Conservation (phyloP, 2,329 filamentous ascomycete genomes). For the Sphaerostilbella broomeana region DNA sequence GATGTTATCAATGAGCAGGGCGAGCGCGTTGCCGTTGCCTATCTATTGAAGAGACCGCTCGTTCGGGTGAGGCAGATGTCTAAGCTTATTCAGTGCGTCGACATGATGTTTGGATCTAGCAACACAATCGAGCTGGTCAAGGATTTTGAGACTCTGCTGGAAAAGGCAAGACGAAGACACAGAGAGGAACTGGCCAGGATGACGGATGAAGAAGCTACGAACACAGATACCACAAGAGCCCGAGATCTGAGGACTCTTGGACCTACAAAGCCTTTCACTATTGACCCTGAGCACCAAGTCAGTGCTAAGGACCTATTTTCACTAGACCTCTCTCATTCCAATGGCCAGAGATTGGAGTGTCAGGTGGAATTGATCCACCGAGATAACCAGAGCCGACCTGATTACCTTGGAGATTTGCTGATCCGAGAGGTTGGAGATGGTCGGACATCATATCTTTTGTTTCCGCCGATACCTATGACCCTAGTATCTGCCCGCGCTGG, state of each 20-base stretch:
- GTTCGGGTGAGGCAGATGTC: constrained; percentile 81
- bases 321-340: constrained; percentile 79
- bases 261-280: constrained; percentile 59
- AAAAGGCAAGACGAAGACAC: constrained; percentile 62
- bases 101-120: constrained; percentile 46
- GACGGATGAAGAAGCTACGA: constrained; percentile 77
- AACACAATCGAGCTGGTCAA: constrained; percentile 34
- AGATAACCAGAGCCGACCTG: constrained; percentile 64
- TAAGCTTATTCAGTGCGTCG: constrained; percentile 70
- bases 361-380: constrained; percentile 80
- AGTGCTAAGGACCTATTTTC: constrained; percentile 86
- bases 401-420: constrained; percentile 73
- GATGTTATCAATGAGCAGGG: constrained; percentile 67
- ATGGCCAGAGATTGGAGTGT: constrained; percentile 81
- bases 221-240: constrained; percentile 73
- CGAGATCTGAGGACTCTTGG: constrained; percentile 73
- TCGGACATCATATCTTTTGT: constrained; percentile 72
- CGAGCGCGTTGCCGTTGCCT: constrained; percentile 89
- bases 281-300: constrained; percentile 76
- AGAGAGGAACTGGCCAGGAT: constrained; percentile 63
- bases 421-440: constrained; percentile 80
- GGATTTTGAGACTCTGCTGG: constrained; percentile 65
- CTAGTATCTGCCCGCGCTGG: constrained; percentile 75
- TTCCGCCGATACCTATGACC: constrained; percentile 73
- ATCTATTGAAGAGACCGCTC: constrained; percentile 81